Evolutionary conservation across 257 asterid genomes (phyloP).

Genomic region (Lycium barbarum): DNA sequence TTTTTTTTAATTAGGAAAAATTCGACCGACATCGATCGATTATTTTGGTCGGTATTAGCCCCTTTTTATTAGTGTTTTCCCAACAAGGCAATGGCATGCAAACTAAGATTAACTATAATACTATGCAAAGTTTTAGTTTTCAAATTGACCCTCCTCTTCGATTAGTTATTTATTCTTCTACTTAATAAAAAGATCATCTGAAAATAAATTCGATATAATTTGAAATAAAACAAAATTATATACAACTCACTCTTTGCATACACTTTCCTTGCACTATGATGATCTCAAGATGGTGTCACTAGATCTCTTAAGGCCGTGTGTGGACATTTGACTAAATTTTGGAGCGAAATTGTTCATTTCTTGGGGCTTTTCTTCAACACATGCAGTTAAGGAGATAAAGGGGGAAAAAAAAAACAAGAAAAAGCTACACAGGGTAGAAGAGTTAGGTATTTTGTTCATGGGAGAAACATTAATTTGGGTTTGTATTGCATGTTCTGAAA

Average conservation of each 20-base stretch:
- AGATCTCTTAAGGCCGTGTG: background rate
- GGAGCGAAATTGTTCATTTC: background rate
- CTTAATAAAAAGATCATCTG: background rate
- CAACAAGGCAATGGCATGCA: no score
- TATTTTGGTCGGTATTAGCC: no score
- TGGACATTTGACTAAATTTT: background rate
- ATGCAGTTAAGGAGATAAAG: background rate
- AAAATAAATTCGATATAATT: background rate
- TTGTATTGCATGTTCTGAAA: no score
- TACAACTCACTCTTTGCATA: background rate
- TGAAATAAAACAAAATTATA: background rate
- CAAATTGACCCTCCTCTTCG: background rate
- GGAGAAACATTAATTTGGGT: background rate
- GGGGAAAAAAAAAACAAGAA: no score
- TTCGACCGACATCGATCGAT: no score
- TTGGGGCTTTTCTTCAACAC: background rate
- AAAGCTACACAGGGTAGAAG: background rate
- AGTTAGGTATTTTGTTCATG: background rate
- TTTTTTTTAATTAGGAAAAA: no score
- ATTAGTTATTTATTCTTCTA: background rate
- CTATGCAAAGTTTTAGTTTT: background rate
- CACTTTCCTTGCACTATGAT: background rate
- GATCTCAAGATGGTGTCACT: background rate
- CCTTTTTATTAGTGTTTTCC: no score
- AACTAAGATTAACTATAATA: no score